Base-by-base conservation (phyloP, 139 green algal genomes). In the Tetradesmus obliquus region DNA sequence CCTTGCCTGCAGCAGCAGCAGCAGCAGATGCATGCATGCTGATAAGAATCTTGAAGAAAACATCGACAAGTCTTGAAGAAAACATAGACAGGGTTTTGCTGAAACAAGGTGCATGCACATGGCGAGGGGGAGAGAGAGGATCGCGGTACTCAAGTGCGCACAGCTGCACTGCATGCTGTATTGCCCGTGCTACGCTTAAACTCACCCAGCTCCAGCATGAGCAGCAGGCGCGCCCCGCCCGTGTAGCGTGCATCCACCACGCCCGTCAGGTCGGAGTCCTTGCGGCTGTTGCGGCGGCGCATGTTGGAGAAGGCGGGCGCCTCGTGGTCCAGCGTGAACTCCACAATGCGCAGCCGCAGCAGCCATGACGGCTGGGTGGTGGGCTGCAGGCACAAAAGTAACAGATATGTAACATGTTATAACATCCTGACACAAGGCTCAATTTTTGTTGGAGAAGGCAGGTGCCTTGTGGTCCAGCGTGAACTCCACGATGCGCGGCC, bases 251-350 rank as follows among this genome's bases (percentile, higher is more conserved):
- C 54, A 87, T 98, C 96, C 58, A 98, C 96, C 72, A 99, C 96
- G 0, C 96, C 97, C 51, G 95, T 98, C 4, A 99, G 93, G 92
- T 98, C 97, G n/a, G 94, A 97, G 88, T 98, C 96, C 93, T 96
- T 95, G 20, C 90, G 20, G 92, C 94, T 98, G 88, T 96, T 97
- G 85, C 98, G 94, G 3, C 97, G 93, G 5, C 97, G 91, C 95
- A 99, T 99, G 94, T 99, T 99, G 82, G 79, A 93, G 90, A 99
- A 98, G 80, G 95, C 95, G 57, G 98, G 97, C 20, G 98, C 97
- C 92, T 99, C 98, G 91, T 99, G 97, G 89, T 99, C 98, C 58
- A 99, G 95, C 0, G 96, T 99, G 90, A 99, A 95, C 95, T 99
- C 97, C 45, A 97, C 91, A 84, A 99, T 98, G 57, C 97, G 95